Percentiles rank a stretch among this genome's conserved stretches.
Evolutionary conservation across 768 basidiomycete species (phyloP).

Genomic region (Psilocybe tampanensis): DNA sequence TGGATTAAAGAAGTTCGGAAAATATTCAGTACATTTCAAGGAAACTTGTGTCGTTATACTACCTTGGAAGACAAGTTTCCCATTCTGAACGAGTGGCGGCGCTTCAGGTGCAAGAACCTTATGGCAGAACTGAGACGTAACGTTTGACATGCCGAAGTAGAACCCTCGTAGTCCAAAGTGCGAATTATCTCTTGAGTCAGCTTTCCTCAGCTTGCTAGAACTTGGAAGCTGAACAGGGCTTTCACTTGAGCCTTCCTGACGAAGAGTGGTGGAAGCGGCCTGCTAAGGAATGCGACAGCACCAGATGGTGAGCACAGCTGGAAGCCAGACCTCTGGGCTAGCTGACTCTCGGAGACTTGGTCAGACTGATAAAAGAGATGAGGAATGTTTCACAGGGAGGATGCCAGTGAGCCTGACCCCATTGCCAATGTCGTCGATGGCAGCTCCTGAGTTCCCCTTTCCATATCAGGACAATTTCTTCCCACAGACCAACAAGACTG

Average conservation of each 20-base stretch:
- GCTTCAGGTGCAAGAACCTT: constrained; percentile 45
- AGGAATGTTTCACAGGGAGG: too few species aligned
- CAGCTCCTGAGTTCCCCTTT: background rate
- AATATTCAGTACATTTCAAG: background rate
- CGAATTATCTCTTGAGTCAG: too few species aligned
- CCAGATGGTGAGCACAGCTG: too few species aligned
- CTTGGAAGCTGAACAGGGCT: too few species aligned
- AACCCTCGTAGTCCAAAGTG: background rate
- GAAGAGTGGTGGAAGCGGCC: too few species aligned
- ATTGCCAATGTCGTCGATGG: background rate
- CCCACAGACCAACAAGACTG: background rate
- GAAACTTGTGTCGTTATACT: constrained; percentile 35
- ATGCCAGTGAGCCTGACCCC: too few species aligned
- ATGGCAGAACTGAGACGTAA: constrained; percentile 28
- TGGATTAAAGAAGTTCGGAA: constrained; percentile 3
- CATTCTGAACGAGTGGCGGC: constrained; percentile 64
- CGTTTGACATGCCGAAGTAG: constrained; percentile 19
- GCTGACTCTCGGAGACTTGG: too few species aligned
- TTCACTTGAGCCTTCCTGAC: too few species aligned
- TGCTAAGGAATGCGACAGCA: too few species aligned
- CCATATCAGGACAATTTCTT: background rate
- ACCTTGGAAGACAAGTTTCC: constrained; percentile 65
- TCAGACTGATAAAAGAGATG: too few species aligned
- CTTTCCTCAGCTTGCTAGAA: too few species aligned
- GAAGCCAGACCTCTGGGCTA: too few species aligned